Base-by-base conservation (phyloP, 2,329 filamentous ascomycete genomes). In the Aureobasidium sp. region DNA sequence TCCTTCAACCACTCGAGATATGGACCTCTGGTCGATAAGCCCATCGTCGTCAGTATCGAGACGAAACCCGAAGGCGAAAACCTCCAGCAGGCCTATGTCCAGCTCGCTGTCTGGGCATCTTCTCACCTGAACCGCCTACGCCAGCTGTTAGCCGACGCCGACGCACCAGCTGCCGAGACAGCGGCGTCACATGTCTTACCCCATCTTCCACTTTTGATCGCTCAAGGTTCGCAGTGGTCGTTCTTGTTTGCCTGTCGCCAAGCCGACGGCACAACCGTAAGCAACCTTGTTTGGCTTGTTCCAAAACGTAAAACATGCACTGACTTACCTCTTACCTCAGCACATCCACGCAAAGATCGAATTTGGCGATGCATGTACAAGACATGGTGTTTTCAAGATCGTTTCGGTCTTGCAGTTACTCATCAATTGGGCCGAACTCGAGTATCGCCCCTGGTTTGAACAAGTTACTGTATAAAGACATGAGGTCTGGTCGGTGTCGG, bases 31-130 rank as follows among this genome's bases (percentile, higher is more conserved):
- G 13, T 51, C 15, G 46, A 60, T 12, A 50, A 60, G 26, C 57
- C 57, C 32, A 43, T 60, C 13, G 57, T 27, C 20, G 44, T 60
- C 29, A 60, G 57, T 27, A 29, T 60, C 34, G 57, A 50, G 26
- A 60, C 57, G 15, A 60, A 39, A 34, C 46, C 43, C 4, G 46
- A 60, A 27, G 46, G 34, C 34, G 46, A 51, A 47, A 32, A 20
- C n/a, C 12, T 50, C 12, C 44, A 51, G 20, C 24, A 60, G 4
- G 57, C 44, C 24, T 24, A 39, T 20, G 29, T 51, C 24, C 57
- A 51, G 34, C 57, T 60, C 9, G 43, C 44, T 51, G 46, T 60
- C 17, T 60, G 57, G 57, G 44, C 47, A 4, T 27, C 57, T 27
- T 15, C 57, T 32, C 57, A 60, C 24, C 3, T 60, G 13, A 60